Conservation (phyloP, 495 filamentous ascomycete species). For the Annulohypoxylon nitens region DNA sequence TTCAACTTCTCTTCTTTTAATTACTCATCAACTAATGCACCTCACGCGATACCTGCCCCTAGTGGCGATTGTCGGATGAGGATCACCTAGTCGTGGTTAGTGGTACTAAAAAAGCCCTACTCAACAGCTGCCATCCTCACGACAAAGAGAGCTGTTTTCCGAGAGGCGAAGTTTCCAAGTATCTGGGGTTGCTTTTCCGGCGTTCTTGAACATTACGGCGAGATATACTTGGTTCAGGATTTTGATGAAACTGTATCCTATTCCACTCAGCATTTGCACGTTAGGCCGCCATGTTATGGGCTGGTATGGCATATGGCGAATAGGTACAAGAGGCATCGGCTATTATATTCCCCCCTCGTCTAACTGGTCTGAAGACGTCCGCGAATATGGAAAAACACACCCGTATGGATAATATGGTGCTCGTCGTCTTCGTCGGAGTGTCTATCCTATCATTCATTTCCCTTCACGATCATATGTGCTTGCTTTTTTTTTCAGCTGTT, state of each 20-base stretch:
- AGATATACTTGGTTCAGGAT: conserved; percentile 57
- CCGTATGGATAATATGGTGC: conserved; percentile 28
- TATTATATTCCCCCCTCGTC: conserved; percentile 35
- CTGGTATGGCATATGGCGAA: conserved; percentile 40
- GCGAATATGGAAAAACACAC: conserved; percentile 18
- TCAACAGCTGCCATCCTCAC: conserved; percentile 34
- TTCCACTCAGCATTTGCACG: conserved; percentile 34
- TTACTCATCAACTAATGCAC: conserved; percentile 60
- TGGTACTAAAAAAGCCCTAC: conserved; percentile 32
- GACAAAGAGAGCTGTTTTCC: conserved; percentile 46
- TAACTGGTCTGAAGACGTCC: conserved; percentile 27
- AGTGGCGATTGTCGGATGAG: conserved; percentile 30
- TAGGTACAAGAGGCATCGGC: conserved; percentile 45
- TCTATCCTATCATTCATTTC: conserved; percentile 44
- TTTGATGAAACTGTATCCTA: conserved; percentile 43
- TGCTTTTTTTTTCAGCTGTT: conserved; percentile 48
- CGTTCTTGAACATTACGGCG: conserved; percentile 57
- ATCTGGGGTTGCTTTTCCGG: conserved; percentile 45
- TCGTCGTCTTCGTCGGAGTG: conserved; percentile 29
- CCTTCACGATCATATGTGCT: conserved; percentile 48
- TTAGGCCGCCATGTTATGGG: conserved; percentile 23
- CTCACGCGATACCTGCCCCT: conserved; percentile 44
- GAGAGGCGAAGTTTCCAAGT: conserved; percentile 45
- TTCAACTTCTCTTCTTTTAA: conserved; percentile 61
- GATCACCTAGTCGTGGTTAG: conserved; percentile 31